phyloP scores from a whole-genome alignment of 2,329 filamentous ascomycete species.

The Beauveria sp. region DNA sequence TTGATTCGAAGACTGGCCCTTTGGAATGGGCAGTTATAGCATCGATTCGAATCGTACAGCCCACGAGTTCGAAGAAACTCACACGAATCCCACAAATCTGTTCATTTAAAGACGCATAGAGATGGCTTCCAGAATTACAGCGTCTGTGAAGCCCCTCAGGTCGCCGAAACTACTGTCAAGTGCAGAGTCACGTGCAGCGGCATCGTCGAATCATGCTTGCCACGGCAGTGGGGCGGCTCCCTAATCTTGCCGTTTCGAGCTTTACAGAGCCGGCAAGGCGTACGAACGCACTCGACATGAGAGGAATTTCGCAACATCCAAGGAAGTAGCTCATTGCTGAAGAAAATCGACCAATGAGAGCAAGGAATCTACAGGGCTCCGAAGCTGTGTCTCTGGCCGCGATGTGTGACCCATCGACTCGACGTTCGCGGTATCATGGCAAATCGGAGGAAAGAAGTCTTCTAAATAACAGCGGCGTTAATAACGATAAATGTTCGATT shows the following conservation, averaged over 20 bases:
- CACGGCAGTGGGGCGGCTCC: conserved; percentile 2
- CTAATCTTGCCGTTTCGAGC: conserved; percentile 10
- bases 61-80: background rate
- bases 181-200: conserved; percentile 6
- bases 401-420: background rate
- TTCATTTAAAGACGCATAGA: background rate
- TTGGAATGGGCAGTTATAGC: background rate
- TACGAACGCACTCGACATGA: background rate
- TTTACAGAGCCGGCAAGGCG: background rate
- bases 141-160: conserved; percentile 11
- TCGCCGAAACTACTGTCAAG: conserved; percentile 10
- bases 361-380: background rate
- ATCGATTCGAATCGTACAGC: background rate
- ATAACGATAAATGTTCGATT: background rate
- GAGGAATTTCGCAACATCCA: background rate
- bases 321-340: too few relatives aligned
- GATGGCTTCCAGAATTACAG: conserved; percentile 6
- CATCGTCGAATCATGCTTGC: conserved; percentile 7
- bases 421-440: background rate
- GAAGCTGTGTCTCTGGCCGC: background rate
- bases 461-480: background rate
- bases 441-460: background rate
- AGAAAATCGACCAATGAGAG: background rate
- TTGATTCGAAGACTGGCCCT: background rate
- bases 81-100: background rate